A percentile compares a stretch with the other conserved stretches of the same genome.
Evolutionary conservation across 2,329 filamentous ascomycete genomes (phyloP).

Genomic region (Trichoderma brevicompactum): DNA sequence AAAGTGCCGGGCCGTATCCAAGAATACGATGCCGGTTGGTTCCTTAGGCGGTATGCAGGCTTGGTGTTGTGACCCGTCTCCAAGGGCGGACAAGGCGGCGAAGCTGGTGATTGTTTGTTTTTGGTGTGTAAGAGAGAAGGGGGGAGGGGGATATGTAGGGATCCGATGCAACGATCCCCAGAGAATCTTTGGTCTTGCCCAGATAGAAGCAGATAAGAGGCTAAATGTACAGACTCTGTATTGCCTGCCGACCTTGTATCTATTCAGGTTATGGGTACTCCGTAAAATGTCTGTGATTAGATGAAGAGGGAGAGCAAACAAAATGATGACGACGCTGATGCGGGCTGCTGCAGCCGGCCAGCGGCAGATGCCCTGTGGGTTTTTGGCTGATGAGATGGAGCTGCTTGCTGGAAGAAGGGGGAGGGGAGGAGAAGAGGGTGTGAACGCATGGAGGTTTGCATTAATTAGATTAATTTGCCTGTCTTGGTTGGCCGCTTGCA

Average conservation of each 20-base stretch:
- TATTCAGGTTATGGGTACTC: too few relatives aligned
- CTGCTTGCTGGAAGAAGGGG: neutral
- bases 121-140: neutral
- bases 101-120: neutral
- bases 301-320: neutral
- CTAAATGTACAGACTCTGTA: too few relatives aligned
- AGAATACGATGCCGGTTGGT: neutral
- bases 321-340: neutral
- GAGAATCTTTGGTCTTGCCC: too few relatives aligned
- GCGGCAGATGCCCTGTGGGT: too few relatives aligned
- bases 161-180: too few relatives aligned
- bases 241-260: too few relatives aligned
- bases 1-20: neutral
- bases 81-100: slow-evolving; percentile 19
- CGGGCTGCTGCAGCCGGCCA: too few relatives aligned
- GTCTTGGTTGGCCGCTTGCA: neutral
- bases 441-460: slow-evolving; percentile 1
- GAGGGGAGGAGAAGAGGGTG: neutral
- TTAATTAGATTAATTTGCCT: neutral
- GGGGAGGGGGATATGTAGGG: too few relatives aligned
- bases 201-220: too few relatives aligned
- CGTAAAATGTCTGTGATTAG: neutral
- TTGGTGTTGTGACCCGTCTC: slow-evolving; percentile 24
- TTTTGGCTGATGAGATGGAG: neutral
- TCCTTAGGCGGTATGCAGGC: slow-evolving; percentile 18